Evolutionary conservation across 2,329 filamentous ascomycete species (phyloP).

Genomic region (Pseudomassariella vexata): DNA sequence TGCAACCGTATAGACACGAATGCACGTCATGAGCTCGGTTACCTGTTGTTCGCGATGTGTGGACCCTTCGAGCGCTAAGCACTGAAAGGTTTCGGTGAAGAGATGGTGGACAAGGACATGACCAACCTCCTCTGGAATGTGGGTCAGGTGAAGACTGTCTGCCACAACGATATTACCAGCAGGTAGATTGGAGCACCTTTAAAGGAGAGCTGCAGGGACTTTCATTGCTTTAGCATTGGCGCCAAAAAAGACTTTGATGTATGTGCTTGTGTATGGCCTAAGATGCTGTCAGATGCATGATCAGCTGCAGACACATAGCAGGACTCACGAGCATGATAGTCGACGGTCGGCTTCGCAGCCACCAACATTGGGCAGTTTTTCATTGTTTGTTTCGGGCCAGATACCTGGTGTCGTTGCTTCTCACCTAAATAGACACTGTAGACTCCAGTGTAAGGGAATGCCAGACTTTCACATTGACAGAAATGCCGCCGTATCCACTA

Average conservation of each 20-base stretch:
- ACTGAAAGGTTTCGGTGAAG: conserved; percentile 16
- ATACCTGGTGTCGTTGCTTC: too few species aligned
- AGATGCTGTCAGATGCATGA: not conserved
- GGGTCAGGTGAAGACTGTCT: too few species aligned
- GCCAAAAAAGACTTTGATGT: not conserved
- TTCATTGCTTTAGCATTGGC: not conserved
- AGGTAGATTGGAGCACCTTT: conserved; percentile 1
- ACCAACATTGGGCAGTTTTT: too few species aligned
- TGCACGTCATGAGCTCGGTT: conserved; percentile 13
- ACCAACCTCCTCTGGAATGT: conserved; percentile 10
- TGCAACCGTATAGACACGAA: conserved; percentile 13
- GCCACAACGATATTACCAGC: not conserved
- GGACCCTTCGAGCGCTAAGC: conserved; percentile 12
- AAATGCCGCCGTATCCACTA: too few species aligned
- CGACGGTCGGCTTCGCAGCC: too few species aligned
- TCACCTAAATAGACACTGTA: too few species aligned
- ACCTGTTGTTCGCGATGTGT: conserved; percentile 8
- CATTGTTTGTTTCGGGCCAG: too few species aligned
- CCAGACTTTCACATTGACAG: too few species aligned
- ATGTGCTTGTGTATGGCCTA: conserved; percentile 1
- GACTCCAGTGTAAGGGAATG: too few species aligned
- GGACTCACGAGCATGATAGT: too few species aligned
- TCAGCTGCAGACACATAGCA: not conserved
- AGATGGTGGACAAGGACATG: conserved; percentile 18
- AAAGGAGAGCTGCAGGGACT: not conserved